phyloP scores from a whole-genome alignment of 2,329 filamentous ascomycete genomes.

The Acrocalymma vagum region DNA sequence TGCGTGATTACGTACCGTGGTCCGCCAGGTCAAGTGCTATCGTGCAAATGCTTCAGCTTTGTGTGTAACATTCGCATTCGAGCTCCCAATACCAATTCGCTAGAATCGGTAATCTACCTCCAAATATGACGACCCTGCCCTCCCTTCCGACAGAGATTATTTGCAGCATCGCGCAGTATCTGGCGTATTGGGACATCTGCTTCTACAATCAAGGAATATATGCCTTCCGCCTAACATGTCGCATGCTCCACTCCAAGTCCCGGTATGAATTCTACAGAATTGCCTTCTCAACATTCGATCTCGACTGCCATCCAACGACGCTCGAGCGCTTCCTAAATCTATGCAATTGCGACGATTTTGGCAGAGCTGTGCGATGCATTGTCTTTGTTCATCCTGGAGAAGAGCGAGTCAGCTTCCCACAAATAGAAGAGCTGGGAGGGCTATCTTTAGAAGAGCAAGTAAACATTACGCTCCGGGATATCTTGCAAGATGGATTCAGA shows the following conservation, averaged over 20 bases:
- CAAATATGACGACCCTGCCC: conserved; percentile 5
- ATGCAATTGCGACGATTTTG: conserved; percentile 7
- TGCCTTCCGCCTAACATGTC: conserved; percentile 8
- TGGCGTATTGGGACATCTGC: conserved; percentile 1
- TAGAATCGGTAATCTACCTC: conserved; percentile 1
- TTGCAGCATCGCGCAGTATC: not conserved
- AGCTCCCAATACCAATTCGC: too few relatives aligned
- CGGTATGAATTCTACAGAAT: too few relatives aligned
- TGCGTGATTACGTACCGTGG: too few relatives aligned
- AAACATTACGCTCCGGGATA: not conserved
- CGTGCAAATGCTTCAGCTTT: too few relatives aligned
- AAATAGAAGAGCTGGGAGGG: not conserved
- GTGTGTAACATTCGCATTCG: conserved; percentile 4
- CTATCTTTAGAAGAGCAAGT: conserved; percentile 3
- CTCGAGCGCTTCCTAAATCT: conserved; percentile 8
- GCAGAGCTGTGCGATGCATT: conserved; percentile 5
- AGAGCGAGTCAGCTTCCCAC: not conserved
- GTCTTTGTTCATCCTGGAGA: conserved; percentile 1
- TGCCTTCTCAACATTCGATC: conserved; percentile 7
- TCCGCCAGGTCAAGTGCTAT: too few relatives aligned
- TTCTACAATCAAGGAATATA: conserved; percentile 5
- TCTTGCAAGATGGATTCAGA: conserved; percentile 1
- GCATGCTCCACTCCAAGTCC: conserved; percentile 3
- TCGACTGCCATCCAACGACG: conserved; percentile 7
- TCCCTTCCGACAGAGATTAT: conserved; percentile 4